Conservation (phyloP, 192 early-diverging fungal species). For the Piromyces sp. region DNA sequence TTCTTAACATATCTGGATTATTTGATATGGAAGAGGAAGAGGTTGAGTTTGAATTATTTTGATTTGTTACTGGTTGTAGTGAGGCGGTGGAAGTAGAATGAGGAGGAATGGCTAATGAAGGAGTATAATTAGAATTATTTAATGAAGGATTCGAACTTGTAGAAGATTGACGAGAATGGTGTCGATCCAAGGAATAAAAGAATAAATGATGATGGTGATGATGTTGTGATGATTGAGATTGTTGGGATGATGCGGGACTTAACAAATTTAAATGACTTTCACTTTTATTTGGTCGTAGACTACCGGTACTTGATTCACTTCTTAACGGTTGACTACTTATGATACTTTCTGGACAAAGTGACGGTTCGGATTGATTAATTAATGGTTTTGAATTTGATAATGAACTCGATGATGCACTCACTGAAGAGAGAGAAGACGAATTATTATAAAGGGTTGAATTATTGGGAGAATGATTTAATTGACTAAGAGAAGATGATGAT, state of each 20-base stretch:
- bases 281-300: not conserved
- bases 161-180: not conserved
- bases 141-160: not conserved
- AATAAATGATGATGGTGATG: not conserved
- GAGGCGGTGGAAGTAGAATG: not conserved
- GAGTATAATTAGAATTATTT: not conserved
- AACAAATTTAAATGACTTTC: not conserved
- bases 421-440: not conserved
- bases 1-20: not conserved
- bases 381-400: not conserved
- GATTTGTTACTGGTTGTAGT: not conserved
- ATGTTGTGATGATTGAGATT: not conserved
- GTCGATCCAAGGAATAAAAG: not conserved
- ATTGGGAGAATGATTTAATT: not conserved
- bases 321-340: not conserved
- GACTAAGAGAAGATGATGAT: not conserved
- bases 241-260: not conserved
- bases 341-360: not conserved
- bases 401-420: not conserved
- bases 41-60: not conserved
- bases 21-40: not conserved
- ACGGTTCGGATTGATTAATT: not conserved
- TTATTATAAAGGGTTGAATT: not conserved
- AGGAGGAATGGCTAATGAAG: not conserved
- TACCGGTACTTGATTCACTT: not conserved